phyloP scores from a whole-genome alignment of 495 filamentous ascomycete species.

The Aspergillus bridgeri region DNA sequence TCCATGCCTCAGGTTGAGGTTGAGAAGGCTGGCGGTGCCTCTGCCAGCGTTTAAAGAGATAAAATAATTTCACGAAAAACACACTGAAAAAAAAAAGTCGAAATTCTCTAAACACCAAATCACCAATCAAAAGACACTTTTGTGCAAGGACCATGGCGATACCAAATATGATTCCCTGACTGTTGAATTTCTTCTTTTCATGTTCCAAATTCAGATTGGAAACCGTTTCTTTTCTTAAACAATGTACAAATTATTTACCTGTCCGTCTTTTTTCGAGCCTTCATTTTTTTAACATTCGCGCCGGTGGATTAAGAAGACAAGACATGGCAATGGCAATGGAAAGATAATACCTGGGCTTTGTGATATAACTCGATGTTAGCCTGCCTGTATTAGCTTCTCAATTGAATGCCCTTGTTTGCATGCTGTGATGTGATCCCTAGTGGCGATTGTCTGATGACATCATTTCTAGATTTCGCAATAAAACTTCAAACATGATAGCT shows the following conservation, averaged over 20 bases:
- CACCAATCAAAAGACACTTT: not conserved
- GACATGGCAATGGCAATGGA: constrained; percentile 17
- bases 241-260: constrained; percentile 2
- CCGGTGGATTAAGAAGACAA: not conserved
- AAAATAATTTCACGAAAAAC: not conserved
- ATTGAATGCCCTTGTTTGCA: constrained; percentile 24
- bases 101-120: constrained; percentile 1
- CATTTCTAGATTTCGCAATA: not conserved
- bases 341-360: constrained; percentile 10
- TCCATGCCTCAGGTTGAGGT: constrained; percentile 52
- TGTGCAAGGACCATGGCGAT: constrained; percentile 1
- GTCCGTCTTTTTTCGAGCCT: constrained; percentile 6
- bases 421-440: not conserved
- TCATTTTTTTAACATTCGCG: constrained; percentile 21
- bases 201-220: constrained; percentile 1
- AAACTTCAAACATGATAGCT: too few species aligned
- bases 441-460: not conserved
- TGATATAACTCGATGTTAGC: constrained; percentile 25
- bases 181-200: not conserved
- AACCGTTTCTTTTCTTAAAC: not conserved
- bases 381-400: constrained; percentile 24
- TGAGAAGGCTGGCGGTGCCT: constrained; percentile 27
- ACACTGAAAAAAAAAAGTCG: not conserved
- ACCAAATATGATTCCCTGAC: constrained; percentile 4
- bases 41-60: constrained; percentile 27